phyloP scores from a whole-genome alignment of 768 basidiomycete species.

The Rhodotorula kratochvilovae region DNA sequence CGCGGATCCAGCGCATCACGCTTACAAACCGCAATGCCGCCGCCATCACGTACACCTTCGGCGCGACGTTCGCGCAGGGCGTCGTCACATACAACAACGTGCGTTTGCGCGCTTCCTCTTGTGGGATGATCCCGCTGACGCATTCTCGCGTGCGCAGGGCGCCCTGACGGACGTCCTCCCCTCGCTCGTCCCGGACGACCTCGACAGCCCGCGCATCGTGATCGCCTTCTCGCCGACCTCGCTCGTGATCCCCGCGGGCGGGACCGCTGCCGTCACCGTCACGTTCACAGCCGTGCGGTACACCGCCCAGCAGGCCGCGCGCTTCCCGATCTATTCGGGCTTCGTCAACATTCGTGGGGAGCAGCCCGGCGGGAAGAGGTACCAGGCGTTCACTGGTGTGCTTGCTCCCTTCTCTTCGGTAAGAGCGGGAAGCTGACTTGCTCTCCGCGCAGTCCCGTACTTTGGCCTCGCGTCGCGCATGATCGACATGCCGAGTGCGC shows the following conservation, averaged over 20 bases:
- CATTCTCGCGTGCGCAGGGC: neutral
- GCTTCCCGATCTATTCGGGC: slow-evolving; percentile 49
- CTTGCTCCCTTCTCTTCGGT: neutral
- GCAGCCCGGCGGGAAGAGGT: slow-evolving; percentile 6
- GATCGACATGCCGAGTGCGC: slow-evolving; percentile 50
- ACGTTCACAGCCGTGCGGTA: slow-evolving; percentile 44
- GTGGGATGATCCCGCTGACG: neutral
- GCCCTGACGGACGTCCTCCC: slow-evolving; percentile 5
- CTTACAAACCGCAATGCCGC: slow-evolving; percentile 46
- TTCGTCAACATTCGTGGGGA: slow-evolving; percentile 45
- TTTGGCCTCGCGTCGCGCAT: slow-evolving; percentile 53
- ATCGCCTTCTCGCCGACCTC: slow-evolving; percentile 3
- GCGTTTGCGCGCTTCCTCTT: neutral
- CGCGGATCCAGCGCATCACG: slow-evolving; percentile 52
- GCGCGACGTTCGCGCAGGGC: neutral
- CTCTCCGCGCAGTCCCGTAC: slow-evolving; percentile 49
- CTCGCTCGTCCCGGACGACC: neutral
- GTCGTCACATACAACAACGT: slow-evolving; percentile 1
- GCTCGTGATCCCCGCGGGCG: slow-evolving; percentile 50
- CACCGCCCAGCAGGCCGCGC: slow-evolving; percentile 41
- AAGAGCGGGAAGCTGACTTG: neutral
- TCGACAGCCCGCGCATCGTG: neutral
- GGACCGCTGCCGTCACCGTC: slow-evolving; percentile 40
- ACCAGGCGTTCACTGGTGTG: slow-evolving; percentile 1
- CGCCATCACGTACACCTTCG: slow-evolving; percentile 4